These are phyloP conservation scores for Comarum palustre DNA, from an alignment of 306 rosid genomes.

Conservation along the genomic window DNA sequence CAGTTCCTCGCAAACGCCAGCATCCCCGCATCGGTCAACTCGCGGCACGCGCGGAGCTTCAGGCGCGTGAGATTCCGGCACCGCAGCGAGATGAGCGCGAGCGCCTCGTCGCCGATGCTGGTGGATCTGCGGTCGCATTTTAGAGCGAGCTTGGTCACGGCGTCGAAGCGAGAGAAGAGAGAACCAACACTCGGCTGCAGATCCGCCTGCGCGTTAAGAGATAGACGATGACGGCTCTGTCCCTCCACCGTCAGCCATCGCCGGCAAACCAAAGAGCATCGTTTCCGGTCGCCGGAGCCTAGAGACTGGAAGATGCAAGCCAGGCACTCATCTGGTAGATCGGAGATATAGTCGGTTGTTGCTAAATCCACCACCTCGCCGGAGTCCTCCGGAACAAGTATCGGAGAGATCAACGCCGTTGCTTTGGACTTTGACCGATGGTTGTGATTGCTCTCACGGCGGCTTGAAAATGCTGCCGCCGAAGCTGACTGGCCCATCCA, in stretches of 20 bases:
- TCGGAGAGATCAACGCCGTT: constrained; percentile 53
- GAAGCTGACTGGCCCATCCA: constrained; percentile 94
- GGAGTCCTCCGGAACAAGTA: constrained; percentile 19
- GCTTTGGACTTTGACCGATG: constrained; percentile 51
- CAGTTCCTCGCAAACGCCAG: constrained; percentile 74
- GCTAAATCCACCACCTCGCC: constrained; percentile 16
- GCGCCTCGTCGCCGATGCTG: constrained; percentile 74
- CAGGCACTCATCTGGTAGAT: constrained; percentile 86
- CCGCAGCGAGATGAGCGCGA: constrained; percentile 57
- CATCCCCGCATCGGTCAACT: constrained; percentile 74
- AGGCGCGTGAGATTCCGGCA: constrained; percentile 92
- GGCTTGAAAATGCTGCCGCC: constrained; percentile 44
- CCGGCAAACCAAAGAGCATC: constrained; percentile 82
- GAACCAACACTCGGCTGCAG: constrained; percentile 47
- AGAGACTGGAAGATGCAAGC: constrained; percentile 78
- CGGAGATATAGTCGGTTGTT: constrained; percentile 56
- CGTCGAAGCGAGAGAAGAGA: constrained; percentile 79
- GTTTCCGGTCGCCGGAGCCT: constrained; percentile 68
- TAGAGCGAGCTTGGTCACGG: constrained; percentile 82
- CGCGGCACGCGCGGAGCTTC: constrained; percentile 89
- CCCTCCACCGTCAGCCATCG: constrained; percentile 90
- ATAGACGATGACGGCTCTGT: constrained; percentile 86
- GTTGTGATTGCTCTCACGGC: constrained; percentile 46
- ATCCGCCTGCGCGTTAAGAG: constrained; percentile 67
- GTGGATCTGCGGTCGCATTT: constrained; percentile 85